Conservation (phyloP, 208 protist species). For the Leishmania turanica region DNA sequence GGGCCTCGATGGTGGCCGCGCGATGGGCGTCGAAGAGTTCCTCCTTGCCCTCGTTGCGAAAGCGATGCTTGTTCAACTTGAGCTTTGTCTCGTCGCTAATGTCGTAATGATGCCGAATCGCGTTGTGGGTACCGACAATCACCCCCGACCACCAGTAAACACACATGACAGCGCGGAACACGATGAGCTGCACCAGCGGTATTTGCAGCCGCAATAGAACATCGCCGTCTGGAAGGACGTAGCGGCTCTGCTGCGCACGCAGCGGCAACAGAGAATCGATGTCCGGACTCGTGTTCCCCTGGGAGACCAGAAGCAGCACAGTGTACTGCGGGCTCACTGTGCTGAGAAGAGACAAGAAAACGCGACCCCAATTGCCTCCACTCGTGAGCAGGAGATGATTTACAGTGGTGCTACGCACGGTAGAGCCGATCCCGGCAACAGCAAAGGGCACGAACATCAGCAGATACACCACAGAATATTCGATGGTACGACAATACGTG, state of each 20-base stretch:
- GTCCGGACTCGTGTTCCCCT: neutral
- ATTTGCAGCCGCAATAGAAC: slow-evolving; percentile 27
- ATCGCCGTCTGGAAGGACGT: slow-evolving; percentile 3
- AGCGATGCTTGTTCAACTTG: slow-evolving; percentile 57
- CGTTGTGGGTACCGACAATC: slow-evolving; percentile 61
- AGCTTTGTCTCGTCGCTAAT: slow-evolving; percentile 81
- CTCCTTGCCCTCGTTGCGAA: slow-evolving; percentile 52
- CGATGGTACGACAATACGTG: slow-evolving; percentile 71
- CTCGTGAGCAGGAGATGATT: slow-evolving; percentile 40
- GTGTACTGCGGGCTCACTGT: slow-evolving; percentile 60
- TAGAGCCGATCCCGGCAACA: slow-evolving; percentile 56
- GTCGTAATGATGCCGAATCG: slow-evolving; percentile 77
- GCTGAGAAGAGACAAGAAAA: slow-evolving; percentile 58
- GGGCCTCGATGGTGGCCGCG: slow-evolving; percentile 66
- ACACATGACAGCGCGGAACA: slow-evolving; percentile 41
- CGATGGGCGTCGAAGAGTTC: slow-evolving; percentile 69
- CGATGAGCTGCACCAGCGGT: slow-evolving; percentile 42
- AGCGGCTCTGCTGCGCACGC: slow-evolving; percentile 10
- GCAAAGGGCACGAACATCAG: slow-evolving; percentile 56
- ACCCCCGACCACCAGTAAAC: slow-evolving; percentile 61
- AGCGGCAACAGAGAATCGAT: slow-evolving; percentile 1
- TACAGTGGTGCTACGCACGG: slow-evolving; percentile 40
- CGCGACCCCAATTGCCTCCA: slow-evolving; percentile 57
- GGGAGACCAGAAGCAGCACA: slow-evolving; percentile 4
- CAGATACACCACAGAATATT: slow-evolving; percentile 52